Evolutionary conservation across 108 stramenopile species (phyloP).

Genomic region (Cyclotella sp.): DNA sequence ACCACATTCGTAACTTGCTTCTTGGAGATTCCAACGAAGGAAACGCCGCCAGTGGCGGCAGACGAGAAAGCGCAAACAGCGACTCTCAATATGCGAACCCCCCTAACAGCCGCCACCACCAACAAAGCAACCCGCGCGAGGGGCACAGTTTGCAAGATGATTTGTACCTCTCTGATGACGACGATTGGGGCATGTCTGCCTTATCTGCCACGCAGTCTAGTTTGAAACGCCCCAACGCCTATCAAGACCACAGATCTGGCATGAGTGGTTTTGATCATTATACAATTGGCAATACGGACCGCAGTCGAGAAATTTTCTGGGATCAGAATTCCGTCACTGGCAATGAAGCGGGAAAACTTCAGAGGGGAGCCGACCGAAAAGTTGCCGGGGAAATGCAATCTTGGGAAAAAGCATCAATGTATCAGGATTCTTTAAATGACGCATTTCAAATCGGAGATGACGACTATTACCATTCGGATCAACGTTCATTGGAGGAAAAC

Average conservation of each 20-base stretch:
- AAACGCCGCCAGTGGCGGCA: neutral
- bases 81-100: neutral
- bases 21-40: neutral
- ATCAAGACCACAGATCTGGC: neutral
- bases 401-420: conserved; percentile 38
- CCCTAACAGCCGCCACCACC: neutral
- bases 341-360: neutral
- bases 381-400: neutral
- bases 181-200: conserved; percentile 48
- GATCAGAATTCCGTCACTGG: conserved; percentile 13
- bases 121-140: neutral
- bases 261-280: neutral
- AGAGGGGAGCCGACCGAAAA: neutral
- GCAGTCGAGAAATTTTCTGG: conserved; percentile 5
- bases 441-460: conserved; percentile 34
- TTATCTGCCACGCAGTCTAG: conserved; percentile 10
- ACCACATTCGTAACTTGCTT: conserved; percentile 7
- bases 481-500: conserved; percentile 6
- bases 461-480: conserved; percentile 29
- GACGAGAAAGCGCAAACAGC: neutral
- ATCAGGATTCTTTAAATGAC: conserved; percentile 21
- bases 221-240: neutral
- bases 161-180: conserved; percentile 35
- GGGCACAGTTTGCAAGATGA: conserved; percentile 14
- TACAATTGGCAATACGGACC: neutral